Base-by-base conservation (phyloP, 352 stramenopile genomes). In the Phytophthora ohioensis region DNA sequence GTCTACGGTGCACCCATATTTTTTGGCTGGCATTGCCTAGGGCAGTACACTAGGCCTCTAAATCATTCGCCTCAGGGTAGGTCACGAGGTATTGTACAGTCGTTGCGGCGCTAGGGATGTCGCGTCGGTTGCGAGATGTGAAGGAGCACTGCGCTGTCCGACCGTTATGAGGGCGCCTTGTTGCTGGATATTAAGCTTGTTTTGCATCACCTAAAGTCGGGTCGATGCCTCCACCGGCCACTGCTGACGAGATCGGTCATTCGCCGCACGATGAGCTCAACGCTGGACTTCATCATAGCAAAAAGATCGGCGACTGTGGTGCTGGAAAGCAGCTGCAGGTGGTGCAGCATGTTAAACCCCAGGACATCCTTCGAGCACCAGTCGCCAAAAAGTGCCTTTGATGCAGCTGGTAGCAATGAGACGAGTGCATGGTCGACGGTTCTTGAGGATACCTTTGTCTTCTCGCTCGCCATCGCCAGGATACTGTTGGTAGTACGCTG, bases 191-290 rank as follows among this genome's bases (percentile, higher is more conserved):
- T 21, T 59, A 45, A 45, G 46, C 52, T 61, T 60, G 36, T 49
- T 56, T 62, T 62, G 51, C 43, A 51, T 46, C 52, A 39, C 45
- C 31, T 41, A 32, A 54, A 61, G 49, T 39, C 49, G 60, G 61
- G 60, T 46, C 60, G 48, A 39, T 34, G 31, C 9, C 12, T 27
- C 0, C 27, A 51, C 58, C 32, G 39, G 49, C 32, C 49, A 67
- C 27, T 61, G 41, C 60, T 67, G 60, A 45, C 48, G 36, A 56
- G 43, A 64, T 49, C 13, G 31, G 56, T 39, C 45, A 55, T 64
- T 56, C 21, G 45, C 58, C 46, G 15, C 35, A 52, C 47, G 11
- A 55, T 55, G 35, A 35, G 35, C n/a, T 64, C 39, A 17, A 17
- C 34, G 31, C 55, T 53, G 55, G 32, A 52, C 42, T 48, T 49